Base-by-base conservation (phyloP, 2,329 filamentous ascomycete species). In the Dichotomopilus funicola region DNA sequence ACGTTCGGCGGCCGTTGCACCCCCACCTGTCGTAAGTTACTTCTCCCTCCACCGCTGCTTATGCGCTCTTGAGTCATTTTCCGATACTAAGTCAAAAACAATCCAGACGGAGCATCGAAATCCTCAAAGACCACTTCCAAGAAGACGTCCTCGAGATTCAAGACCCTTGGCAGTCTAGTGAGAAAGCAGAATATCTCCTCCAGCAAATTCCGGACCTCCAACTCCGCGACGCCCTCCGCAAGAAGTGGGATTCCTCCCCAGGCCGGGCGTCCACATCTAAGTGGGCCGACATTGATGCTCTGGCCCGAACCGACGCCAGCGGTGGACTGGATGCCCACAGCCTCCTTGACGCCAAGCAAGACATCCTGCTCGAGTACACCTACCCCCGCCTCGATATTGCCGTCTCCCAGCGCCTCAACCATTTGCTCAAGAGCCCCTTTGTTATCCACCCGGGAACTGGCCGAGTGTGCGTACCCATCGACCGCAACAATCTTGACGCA, bases 341-440 rank as follows among this genome's bases (percentile, higher is more conserved):
- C 2, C 79, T 99, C 10, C 80, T 87, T 7, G 89, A 96, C 65
- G 90, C 91, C 27, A 97, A 96, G 73, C 91, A 96, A 70, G 94
- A 97, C 68, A 88, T 99, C 59, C 86, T 97, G 3, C 82, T 99
- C 35, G 94, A 99, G 73, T 97, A 99, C 73, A 96, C 94, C 6
- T 99, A 99, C 71, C 94, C 94, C 3, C 87, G 94, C 41, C 87
- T 99, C 53, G 94, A 99, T 77, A 91, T 94, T 59, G 91, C 96
- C 71, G 94, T 99, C 68, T 94, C 88, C 68, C 97, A 97, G 78
- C 96, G 96, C 70, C 83, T 95, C 55, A 97, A 96, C 75, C 94
- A 99, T 79, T 83, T 99, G 79, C 85, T 99, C 64, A 99, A 99
- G 71, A 91, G 87, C 59, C 94, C 94, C 0, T 99, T 99, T 67